A percentile compares a stretch with the other conserved stretches of the same genome.
Conservation (phyloP, 2,329 filamentous ascomycete species). For the Dactylonectria macrodidyma region DNA sequence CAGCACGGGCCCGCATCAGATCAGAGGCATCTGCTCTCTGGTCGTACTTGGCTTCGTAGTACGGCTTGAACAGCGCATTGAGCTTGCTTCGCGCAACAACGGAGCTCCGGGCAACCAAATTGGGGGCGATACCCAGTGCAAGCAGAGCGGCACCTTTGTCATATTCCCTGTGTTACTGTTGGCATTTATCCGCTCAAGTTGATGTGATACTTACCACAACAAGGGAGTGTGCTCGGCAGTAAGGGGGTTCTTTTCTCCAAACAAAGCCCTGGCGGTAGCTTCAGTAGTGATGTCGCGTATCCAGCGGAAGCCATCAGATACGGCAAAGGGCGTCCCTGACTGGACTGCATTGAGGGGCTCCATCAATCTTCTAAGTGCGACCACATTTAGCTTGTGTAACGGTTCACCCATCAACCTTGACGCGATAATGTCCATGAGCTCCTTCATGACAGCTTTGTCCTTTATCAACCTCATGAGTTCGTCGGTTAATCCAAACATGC, state of each 20-base stretch:
- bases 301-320: conserved; percentile 56
- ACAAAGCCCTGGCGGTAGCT: conserved; percentile 57
- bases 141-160: conserved; percentile 23
- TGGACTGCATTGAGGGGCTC: conserved; percentile 18
- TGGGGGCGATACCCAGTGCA: conserved; percentile 16
- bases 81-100: conserved; percentile 45
- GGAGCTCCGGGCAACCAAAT: conserved; percentile 9
- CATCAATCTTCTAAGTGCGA: conserved; percentile 5
- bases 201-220: conserved; percentile 50
- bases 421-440: conserved; percentile 25
- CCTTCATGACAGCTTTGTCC: not conserved
- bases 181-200: too few species aligned
- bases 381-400: conserved; percentile 27
- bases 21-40: conserved; percentile 45
- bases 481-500: conserved; percentile 30
- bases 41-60: conserved; percentile 49
- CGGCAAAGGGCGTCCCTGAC: not conserved
- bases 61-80: conserved; percentile 47
- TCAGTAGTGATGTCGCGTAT: conserved; percentile 54
- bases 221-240: conserved; percentile 49
- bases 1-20: conserved; percentile 48
- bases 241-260: conserved; percentile 59
- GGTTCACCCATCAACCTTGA: conserved; percentile 27
- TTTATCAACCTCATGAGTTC: not conserved
- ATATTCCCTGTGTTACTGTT: conserved; percentile 7